Evolutionary conservation across 2,329 filamentous ascomycete genomes (phyloP), one percentile per base, ranked within the genome.

Genomic region (Apiospora phragmitis): DNA sequence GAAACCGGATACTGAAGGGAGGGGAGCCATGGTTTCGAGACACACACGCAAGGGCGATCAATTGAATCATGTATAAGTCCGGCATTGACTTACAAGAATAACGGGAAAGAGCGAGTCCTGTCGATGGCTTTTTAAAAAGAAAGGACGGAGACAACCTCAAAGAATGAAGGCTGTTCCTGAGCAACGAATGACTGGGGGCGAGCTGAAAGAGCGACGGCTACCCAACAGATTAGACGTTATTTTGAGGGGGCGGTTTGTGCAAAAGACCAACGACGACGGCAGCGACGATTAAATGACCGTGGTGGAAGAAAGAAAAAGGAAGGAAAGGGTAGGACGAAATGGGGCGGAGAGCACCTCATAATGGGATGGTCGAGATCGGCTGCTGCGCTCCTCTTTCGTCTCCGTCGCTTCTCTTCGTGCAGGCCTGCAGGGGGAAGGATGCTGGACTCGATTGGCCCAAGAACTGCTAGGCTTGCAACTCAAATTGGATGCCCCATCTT

Each of bases 61-160:
- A 62, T 32, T 62, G 55, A 38, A 1, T 38, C 55, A 38, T 62
- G 32, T 62, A 38, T 12, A 59, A 59, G 29, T 35, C 42, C 3
- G 16, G 6, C 12, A 4, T 6, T 21, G 1, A 62, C 55, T 62
- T 62, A 67, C 65, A 67, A 43, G 14, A 32, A 43, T 32, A 32
- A 45, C 41, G 65, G 21, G 38, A 67, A 45, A 11, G 65, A 35
- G 65, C 55, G 55, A 62, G 55, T 38, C 55, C 55, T 62, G 55
- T 62, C 55, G 55, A 38, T 62, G 55, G 32, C 55, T 62, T 62
- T 62, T 62, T 62, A 18, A 80, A 85, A 85, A 75, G 83, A 85
- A 76, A 75, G 84, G 83, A 85, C 82, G 80, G 83, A 76, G 77
- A 79, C 81, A 83, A 82, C 81, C 83, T 80, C 38, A 78, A 83